Evolutionary conservation across 805 yeast genomes (phyloP).

Genomic region (Clavispora asparagi): DNA sequence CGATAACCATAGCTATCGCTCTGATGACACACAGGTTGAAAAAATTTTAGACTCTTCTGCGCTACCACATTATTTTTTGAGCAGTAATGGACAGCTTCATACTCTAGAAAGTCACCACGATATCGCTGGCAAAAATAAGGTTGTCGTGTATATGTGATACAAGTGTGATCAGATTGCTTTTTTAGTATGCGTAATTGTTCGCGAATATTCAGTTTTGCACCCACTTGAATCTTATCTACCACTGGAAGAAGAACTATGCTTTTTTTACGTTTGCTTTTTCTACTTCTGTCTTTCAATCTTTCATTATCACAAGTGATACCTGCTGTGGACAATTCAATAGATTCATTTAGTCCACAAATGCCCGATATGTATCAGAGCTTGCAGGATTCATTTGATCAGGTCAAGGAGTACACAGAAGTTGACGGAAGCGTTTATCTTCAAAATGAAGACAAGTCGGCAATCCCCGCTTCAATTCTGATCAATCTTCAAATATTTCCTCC

Average conservation of each 20-base stretch:
- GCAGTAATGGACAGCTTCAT: slow-evolving; percentile 28
- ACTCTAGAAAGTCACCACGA: slow-evolving; percentile 19
- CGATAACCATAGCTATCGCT: not conserved
- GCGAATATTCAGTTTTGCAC: not conserved
- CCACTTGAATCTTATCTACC: not conserved
- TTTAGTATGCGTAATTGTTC: not conserved
- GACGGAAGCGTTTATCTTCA: not conserved
- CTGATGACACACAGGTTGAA: slow-evolving; percentile 1
- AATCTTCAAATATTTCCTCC: not conserved
- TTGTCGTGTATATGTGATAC: slow-evolving; percentile 23
- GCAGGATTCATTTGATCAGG: not conserved
- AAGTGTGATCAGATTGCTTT: not conserved
- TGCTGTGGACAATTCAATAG: not conserved
- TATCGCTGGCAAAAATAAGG: slow-evolving; percentile 19
- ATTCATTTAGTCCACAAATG: not conserved
- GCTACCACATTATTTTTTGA: slow-evolving; percentile 23
- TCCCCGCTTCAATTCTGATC: not conserved
- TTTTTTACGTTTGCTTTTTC: not conserved
- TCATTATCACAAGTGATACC: not conserved
- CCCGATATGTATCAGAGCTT: not conserved
- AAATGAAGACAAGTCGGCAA: not conserved
- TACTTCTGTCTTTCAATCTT: not conserved
- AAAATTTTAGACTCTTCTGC: slow-evolving; percentile 6
- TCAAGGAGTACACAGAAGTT: not conserved
- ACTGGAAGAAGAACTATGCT: not conserved